Evolutionary conservation across 306 rosid genomes (phyloP).

Genomic region (Trifolium repens): DNA sequence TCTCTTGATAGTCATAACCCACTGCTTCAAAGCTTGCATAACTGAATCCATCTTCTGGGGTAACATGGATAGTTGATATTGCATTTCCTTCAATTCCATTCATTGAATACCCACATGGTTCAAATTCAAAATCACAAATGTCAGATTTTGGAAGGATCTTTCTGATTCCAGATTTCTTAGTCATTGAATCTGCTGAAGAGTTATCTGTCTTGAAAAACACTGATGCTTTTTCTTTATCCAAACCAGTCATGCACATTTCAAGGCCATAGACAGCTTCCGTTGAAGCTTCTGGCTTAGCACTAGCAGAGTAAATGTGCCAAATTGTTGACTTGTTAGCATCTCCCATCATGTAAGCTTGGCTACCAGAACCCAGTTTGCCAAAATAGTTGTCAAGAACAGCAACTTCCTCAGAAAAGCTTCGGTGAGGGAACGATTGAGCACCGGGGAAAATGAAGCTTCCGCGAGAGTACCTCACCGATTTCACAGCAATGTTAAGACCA

Average conservation of each 20-base stretch:
- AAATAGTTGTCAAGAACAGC: conserved; percentile 74
- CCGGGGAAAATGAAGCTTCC: conserved; percentile 93
- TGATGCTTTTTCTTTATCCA: conserved; percentile 72
- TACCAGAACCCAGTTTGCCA: conserved; percentile 64
- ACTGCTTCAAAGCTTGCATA: conserved; percentile 92
- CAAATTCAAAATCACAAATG: conserved; percentile 88
- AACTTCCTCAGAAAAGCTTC: conserved; percentile 80
- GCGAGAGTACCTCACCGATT: conserved; percentile 77
- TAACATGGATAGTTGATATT: conserved; percentile 86
- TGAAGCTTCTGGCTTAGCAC: conserved; percentile 47
- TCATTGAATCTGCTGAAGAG: conserved; percentile 70
- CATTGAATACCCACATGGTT: conserved; percentile 98
- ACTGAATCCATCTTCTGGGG: conserved; percentile 97
- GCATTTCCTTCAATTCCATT: conserved; percentile 83
- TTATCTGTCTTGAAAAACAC: conserved; percentile 64
- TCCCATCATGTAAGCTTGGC: conserved; percentile 79
- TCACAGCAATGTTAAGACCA: conserved; percentile 66
- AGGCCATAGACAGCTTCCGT: conserved; percentile 63
- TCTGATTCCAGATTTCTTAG: conserved; percentile 73
- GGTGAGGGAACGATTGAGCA: conserved; percentile 85
- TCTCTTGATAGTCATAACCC: conserved; percentile 66
- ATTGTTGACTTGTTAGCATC: conserved; percentile 58
- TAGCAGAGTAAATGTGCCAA: conserved; percentile 91
- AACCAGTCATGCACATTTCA: conserved; percentile 95
- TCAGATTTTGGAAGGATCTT: conserved; percentile 80